phyloP scores from a whole-genome alignment of 345 rosid species.

The Dovyalis caffra region DNA sequence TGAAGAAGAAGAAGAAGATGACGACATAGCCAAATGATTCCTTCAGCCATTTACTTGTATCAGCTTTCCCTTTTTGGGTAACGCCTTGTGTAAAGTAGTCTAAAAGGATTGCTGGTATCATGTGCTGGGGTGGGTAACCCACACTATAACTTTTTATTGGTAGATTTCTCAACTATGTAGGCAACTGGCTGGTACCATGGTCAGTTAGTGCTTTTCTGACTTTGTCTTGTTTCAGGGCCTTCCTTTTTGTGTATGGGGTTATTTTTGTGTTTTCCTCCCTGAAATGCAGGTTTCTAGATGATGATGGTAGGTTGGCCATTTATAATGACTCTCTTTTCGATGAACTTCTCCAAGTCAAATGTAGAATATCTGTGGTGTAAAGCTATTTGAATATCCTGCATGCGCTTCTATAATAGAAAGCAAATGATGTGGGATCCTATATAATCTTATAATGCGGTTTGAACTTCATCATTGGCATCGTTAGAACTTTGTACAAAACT shows the following conservation, averaged over 20 bases:
- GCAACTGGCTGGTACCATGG: conserved; percentile 20
- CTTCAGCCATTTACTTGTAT: background rate
- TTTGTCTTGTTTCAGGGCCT: conserved; percentile 11
- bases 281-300: conserved; percentile 14
- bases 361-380: conserved; percentile 11
- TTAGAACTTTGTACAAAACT: background rate
- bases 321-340: background rate
- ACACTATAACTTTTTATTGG: conserved; percentile 14
- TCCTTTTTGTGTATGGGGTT: conserved; percentile 6
- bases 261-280: conserved; percentile 20
- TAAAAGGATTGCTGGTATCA: conserved; percentile 25
- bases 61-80: conserved; percentile 17
- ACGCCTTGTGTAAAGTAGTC: conserved; percentile 39
- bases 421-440: no score
- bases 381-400: background rate
- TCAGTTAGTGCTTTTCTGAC: conserved; percentile 19
- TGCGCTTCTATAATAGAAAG: no score
- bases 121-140: conserved; percentile 25
- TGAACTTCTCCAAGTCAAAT: background rate
- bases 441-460: background rate
- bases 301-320: conserved; percentile 8
- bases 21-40: conserved; percentile 32
- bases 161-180: conserved; percentile 24
- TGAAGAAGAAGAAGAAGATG: conserved; percentile 22
- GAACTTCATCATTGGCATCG: background rate